These are phyloP conservation scores for Apiospora rasikravindrae DNA, from an alignment of 2,329 filamentous ascomycete genomes.

Conservation along the genomic window DNA sequence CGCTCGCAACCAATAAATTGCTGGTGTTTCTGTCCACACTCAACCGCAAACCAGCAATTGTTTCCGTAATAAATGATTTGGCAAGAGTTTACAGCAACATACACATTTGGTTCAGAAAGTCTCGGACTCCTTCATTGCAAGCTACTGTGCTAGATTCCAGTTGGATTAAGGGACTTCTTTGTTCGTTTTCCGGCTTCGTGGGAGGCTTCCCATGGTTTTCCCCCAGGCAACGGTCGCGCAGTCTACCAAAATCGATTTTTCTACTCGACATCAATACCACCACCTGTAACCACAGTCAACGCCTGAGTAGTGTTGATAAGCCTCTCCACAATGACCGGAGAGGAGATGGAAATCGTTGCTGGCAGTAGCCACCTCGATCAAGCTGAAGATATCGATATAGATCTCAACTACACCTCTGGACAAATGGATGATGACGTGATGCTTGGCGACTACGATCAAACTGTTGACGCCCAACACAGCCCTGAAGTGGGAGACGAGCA, in stretches of 20 bases:
- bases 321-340: slow-evolving; percentile 33
- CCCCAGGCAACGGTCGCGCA: not conserved
- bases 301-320: not conserved
- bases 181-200: not conserved
- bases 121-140: not conserved
- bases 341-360: slow-evolving; percentile 42
- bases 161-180: not conserved
- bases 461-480: slow-evolving; percentile 35
- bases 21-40: not conserved
- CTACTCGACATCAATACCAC: not conserved
- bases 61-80: not conserved
- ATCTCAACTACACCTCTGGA: slow-evolving; percentile 39
- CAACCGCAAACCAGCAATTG: not conserved
- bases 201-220: not conserved
- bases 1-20: not conserved
- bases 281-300: not conserved
- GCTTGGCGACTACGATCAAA: slow-evolving; percentile 38
- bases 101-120: not conserved
- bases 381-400: slow-evolving; percentile 42
- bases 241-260: not conserved
- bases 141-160: not conserved
- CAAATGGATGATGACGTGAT: slow-evolving; percentile 40
- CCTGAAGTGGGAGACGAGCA: slow-evolving; percentile 39
- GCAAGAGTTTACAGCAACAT: not conserved
- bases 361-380: slow-evolving; percentile 37